Percentiles rank a stretch among this genome's conserved stretches.
phyloP scores from a whole-genome alignment of 2,329 filamentous ascomycete species.

The Neodidymelliopsis sp. region DNA sequence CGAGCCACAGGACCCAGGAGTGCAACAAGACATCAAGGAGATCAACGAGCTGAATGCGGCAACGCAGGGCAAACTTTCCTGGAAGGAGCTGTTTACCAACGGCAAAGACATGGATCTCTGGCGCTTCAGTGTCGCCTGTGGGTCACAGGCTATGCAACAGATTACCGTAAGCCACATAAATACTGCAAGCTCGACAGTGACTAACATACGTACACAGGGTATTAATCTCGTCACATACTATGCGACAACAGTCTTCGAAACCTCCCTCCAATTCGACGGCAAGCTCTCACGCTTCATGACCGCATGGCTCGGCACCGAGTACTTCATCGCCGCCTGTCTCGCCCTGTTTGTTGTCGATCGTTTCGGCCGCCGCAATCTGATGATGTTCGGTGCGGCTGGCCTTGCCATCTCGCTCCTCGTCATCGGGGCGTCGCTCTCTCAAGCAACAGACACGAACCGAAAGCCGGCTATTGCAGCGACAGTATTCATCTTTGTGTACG shows the following conservation, averaged over 20 bases:
- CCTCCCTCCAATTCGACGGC: constrained; percentile 1
- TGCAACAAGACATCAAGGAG: neutral
- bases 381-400: constrained; percentile 59
- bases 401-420: constrained; percentile 18
- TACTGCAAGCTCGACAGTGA: neutral
- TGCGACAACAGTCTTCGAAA: neutral
- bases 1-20: neutral
- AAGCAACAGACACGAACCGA: neutral
- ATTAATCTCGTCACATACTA: constrained; percentile 26
- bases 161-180: neutral
- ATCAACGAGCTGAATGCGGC: neutral
- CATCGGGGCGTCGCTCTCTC: neutral
- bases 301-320: constrained; percentile 40
- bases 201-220: neutral
- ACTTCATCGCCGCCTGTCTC: constrained; percentile 67
- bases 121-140: neutral
- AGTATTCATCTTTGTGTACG: constrained; percentile 73
- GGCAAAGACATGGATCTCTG: neutral
- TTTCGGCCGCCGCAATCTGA: constrained; percentile 70
- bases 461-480: constrained; percentile 55
- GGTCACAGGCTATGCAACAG: constrained; percentile 41
- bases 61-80: neutral
- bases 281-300: constrained; percentile 33
- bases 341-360: constrained; percentile 73
- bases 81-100: neutral